A percentile compares a stretch with the other conserved stretches of the same genome.
These are phyloP conservation scores for Fraxinus cuspidata DNA, from an alignment of 257 asterid genomes.

Conservation along the genomic window DNA sequence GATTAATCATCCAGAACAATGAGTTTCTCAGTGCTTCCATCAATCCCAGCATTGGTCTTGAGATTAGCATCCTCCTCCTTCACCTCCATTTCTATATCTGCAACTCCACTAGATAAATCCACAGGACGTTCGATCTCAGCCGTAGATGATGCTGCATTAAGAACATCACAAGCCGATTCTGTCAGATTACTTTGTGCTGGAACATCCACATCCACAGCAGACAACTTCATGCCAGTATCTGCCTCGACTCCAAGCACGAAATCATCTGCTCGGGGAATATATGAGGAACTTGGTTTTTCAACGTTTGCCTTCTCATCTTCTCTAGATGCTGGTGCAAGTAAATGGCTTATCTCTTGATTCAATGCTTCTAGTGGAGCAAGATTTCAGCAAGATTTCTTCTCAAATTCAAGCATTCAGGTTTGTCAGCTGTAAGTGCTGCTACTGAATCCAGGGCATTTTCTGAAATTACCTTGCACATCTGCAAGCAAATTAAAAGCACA, in stretches of 20 bases:
- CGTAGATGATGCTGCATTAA: neutral
- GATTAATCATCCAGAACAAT: slow-evolving; percentile 15
- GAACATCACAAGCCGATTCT: slow-evolving; percentile 16
- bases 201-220: slow-evolving; percentile 29
- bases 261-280: slow-evolving; percentile 21
- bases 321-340: slow-evolving; percentile 43
- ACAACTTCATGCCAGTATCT: slow-evolving; percentile 11
- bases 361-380: slow-evolving; percentile 48
- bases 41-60: neutral
- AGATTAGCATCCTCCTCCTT: slow-evolving; percentile 7
- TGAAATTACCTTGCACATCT: slow-evolving; percentile 60
- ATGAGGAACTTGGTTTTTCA: slow-evolving; percentile 23
- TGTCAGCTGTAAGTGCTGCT: slow-evolving; percentile 36
- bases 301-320: slow-evolving; percentile 31
- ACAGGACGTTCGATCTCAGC: neutral
- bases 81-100: slow-evolving; percentile 26
- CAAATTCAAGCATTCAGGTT: slow-evolving; percentile 42
- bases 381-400: slow-evolving; percentile 41
- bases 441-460: slow-evolving; percentile 48
- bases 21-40: neutral
- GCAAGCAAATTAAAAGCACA: slow-evolving; percentile 24
- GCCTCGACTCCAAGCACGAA: slow-evolving; percentile 25
- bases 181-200: neutral
- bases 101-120: slow-evolving; percentile 17
- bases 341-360: slow-evolving; percentile 43